Base-by-base conservation (phyloP, 129 eudicot species). In the Tanacetum coccineum region DNA sequence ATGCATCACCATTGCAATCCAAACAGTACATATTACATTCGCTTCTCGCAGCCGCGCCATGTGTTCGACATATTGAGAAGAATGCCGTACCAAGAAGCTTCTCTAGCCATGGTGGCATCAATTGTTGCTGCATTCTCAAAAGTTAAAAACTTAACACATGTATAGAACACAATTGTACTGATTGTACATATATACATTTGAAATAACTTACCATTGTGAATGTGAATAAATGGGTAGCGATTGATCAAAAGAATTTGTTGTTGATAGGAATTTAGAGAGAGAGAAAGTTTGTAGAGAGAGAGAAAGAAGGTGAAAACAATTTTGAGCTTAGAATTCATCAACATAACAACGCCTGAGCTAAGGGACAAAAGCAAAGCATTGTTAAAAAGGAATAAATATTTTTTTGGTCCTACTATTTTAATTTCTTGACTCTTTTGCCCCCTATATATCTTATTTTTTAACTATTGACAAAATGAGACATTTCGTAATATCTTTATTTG, bases 1-100 rank as follows among this genome's bases (percentile, higher is more conserved):
- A 93, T 13, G 96, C 81, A 50, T 76, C 80, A 30, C 67, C 73
- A 65, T 86, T 81, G 79, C 98, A 93, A 56, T 93, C 98, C 60
- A 93, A 58, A 59, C 98, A 93, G 61, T 62, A 93, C 98, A 93
- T 93, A 26, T 93, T 93, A 64, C 98, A 86, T 72, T 93, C 98
- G 60, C 98, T 88, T 73, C 95, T 60, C 18, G 98, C 92, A 19
- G 95, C 96, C 22, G 82, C 95, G 4, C 86, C 80, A 67, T 93
- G 98, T 1, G 81, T 86, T 67, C 83, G 76, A 79, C 98, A 93
- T 21, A 82, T 72, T 18, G 76, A 68, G 81, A 93, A 93, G 71
- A 93, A 93, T 20, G 83, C 59, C 0, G 92, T 79, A 47, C 68
- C 80, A 6, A 93, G 68, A 64, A 93, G 76, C 53, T 80, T 90